Conservation (phyloP, 768 basidiomycete species). For the Boletus vinaceobasis region DNA sequence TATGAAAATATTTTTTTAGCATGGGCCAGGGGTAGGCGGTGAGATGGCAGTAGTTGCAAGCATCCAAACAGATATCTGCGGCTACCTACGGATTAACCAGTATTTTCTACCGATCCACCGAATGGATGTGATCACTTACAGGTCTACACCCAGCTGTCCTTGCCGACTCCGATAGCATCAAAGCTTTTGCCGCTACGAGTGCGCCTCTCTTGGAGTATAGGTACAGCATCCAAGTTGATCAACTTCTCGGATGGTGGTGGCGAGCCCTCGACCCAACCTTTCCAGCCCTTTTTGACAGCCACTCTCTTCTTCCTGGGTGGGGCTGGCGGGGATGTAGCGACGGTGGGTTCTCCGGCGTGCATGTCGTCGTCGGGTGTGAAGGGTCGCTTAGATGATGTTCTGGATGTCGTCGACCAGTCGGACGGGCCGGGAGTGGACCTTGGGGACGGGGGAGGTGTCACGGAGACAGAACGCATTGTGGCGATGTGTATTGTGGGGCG, state of each 20-base stretch:
- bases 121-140: constrained; percentile 37
- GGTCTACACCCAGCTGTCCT: constrained; percentile 69
- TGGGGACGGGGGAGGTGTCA: constrained; percentile 73
- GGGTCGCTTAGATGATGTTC: constrained; percentile 77
- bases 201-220: constrained; percentile 66
- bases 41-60: background rate
- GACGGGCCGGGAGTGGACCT: constrained; percentile 75
- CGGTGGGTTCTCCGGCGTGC: constrained; percentile 29
- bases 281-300: constrained; percentile 78
- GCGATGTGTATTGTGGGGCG: constrained; percentile 69
- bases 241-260: constrained; percentile 76
- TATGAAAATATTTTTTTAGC: constrained; percentile 11
- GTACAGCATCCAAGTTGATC: constrained; percentile 75
- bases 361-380: constrained; percentile 68
- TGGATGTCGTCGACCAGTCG: constrained; percentile 67
- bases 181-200: constrained; percentile 86
- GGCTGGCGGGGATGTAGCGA: constrained; percentile 14
- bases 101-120: constrained; percentile 49
- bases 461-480: constrained; percentile 64
- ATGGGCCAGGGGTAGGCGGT: background rate
- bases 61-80: constrained; percentile 1
- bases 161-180: constrained; percentile 75
- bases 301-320: constrained; percentile 56
- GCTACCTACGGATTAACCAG: constrained; percentile 26
- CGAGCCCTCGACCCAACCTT: constrained; percentile 88